These are phyloP conservation scores for Chaetomiaceae sp. DNA, from an alignment of 2,329 filamentous ascomycete genomes.

Conservation along the genomic window DNA sequence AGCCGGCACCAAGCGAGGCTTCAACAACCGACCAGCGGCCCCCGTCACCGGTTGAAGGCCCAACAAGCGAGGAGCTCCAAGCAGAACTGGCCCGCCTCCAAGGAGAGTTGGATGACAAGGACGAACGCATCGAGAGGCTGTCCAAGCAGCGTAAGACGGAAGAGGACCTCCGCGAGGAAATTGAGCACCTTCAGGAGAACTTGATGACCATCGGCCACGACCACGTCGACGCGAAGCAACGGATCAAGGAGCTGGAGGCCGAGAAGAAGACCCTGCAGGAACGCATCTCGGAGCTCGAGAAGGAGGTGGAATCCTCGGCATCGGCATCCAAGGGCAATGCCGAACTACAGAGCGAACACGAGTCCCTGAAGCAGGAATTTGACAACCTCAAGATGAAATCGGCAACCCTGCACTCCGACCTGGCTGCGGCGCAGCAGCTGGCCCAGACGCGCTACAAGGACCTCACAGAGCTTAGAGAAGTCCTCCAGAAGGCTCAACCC, in stretches of 20 bases:
- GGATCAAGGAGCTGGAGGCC: constrained; percentile 62
- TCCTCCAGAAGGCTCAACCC: constrained; percentile 78
- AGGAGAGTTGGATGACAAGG: constrained; percentile 57
- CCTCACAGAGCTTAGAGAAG: constrained; percentile 70
- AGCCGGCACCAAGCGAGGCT: constrained; percentile 35
- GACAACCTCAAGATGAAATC: constrained; percentile 68
- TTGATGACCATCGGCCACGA: constrained; percentile 75
- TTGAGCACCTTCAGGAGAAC: constrained; percentile 77
- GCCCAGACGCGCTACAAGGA: constrained; percentile 87
- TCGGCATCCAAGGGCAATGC: constrained; percentile 41
- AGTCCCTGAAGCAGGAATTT: constrained; percentile 47
- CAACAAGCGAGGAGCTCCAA: constrained; percentile 36
- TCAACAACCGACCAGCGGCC: constrained; percentile 33
- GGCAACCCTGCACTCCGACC: constrained; percentile 69
- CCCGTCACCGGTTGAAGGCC: constrained; percentile 25
- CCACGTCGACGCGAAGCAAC: constrained; percentile 77
- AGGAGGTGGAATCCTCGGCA: constrained; percentile 51
- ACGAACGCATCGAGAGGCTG: constrained; percentile 67
- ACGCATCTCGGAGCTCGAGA: constrained; percentile 63
- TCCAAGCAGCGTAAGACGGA: constrained; percentile 67
- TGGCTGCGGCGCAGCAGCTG: constrained; percentile 79
- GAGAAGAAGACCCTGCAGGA: constrained; percentile 64
- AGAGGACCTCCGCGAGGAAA: constrained; percentile 76
- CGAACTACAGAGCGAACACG: constrained; percentile 58
- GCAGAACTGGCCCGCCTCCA: constrained; percentile 48